Base-by-base conservation (phyloP, 441 rosid species). In the Biscutella laevigata region DNA sequence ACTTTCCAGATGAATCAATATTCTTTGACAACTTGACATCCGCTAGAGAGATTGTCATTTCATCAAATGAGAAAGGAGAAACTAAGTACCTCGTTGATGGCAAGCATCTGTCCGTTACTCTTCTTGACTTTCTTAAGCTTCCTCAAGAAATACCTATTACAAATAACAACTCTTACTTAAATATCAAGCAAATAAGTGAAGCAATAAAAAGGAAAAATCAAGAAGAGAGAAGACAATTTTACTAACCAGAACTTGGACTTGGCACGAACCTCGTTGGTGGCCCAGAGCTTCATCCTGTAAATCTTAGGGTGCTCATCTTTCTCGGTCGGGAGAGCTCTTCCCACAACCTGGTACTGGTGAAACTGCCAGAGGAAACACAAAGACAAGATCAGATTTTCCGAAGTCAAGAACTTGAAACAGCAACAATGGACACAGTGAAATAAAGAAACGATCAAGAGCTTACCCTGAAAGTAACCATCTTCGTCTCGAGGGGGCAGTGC, bases 51-150 rank as follows among this genome's bases (percentile, higher is more conserved):
- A 13, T 12, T 20, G 1, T 7, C 33, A 11, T 32, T 44, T 27
- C 10, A 12, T 0, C 1, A n/a, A 3, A 34, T 3, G 39, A 12
- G 30, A 24, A 43, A 36, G 3, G n/a, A n/a, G n/a, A n/a, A n/a
- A n/a, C n/a, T 2, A 27, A 5, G 11, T 75, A 80, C 86, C 83
- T 80, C 83, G 42, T 80, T 80, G 67, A 80, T 77, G 53, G 81
- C 86, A 30, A 80, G 71, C 70, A 80, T 69, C 74, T 80, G 83
- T 4, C 83, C 83, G 16, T 77, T 77, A 44, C 83, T 77, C 66
- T 80, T 80, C 75, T 80, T 77, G 1, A 75, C 76, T 62, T 75
- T 80, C 75, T 80, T 80, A n/a, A 77, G 67, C 57, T 71, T 77
- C 76, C 83, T 75, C 74, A 80, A 54, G 67, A 77, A 77, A 6